A percentile compares a stretch with the other conserved stretches of the same genome.
These are phyloP conservation scores for Neurospora africana DNA, from an alignment of 495 filamentous ascomycete species.

Conservation along the genomic window DNA sequence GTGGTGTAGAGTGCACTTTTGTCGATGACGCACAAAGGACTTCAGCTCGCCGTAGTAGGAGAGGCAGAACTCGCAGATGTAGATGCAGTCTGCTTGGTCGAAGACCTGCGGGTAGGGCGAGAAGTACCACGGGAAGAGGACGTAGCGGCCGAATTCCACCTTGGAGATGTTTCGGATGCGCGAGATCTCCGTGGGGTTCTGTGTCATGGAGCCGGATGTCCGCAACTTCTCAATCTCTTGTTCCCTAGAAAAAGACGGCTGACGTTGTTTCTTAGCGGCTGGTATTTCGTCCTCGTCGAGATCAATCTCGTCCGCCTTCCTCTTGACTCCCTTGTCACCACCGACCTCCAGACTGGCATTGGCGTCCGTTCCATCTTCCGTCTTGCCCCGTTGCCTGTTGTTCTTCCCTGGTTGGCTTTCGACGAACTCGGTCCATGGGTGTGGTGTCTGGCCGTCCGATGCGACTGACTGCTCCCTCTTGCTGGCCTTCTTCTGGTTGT, in stretches of 20 bases:
- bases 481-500: constrained; percentile 41
- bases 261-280: constrained; percentile 27
- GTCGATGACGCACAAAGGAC: constrained; percentile 72
- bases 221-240: constrained; percentile 94
- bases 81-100: constrained; percentile 76
- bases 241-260: constrained; percentile 59
- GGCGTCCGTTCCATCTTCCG: constrained; percentile 25
- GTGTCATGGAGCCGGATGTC: constrained; percentile 92
- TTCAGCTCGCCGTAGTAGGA: constrained; percentile 73
- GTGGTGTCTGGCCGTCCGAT: constrained; percentile 36
- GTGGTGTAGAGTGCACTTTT: constrained; percentile 85
- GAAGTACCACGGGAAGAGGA: constrained; percentile 97
- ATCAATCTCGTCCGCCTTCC: constrained; percentile 34
- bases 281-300: constrained; percentile 34
- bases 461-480: constrained; percentile 38
- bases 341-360: constrained; percentile 23
- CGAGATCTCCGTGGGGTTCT: constrained; percentile 93
- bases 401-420: constrained; percentile 25
- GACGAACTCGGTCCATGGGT: constrained; percentile 32
- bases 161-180: constrained; percentile 87
- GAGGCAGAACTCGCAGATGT: constrained; percentile 96
- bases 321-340: constrained; percentile 22
- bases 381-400: not conserved
- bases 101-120: constrained; percentile 89
- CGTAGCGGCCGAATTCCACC: constrained; percentile 85